These are phyloP conservation scores for Entomophthora muscae DNA, from an alignment of 371 early-diverging fungal genomes.

Conservation along the genomic window DNA sequence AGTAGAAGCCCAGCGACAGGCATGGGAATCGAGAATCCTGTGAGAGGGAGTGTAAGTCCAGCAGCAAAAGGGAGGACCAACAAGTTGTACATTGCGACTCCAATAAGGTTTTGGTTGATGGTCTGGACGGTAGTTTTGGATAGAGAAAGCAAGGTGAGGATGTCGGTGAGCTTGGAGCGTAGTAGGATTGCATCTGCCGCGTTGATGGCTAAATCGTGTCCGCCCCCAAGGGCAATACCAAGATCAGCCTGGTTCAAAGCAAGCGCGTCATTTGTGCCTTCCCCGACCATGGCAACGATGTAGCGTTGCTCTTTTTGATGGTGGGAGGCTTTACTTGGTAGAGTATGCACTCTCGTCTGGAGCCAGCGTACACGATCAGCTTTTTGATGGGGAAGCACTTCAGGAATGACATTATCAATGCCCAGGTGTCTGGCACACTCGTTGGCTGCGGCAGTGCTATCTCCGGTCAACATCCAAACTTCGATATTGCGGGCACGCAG, in stretches of 20 bases:
- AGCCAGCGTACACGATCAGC: slow-evolving; percentile 38
- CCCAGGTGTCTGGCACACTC: slow-evolving; percentile 38
- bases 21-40: slow-evolving; percentile 1
- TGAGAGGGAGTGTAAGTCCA: slow-evolving; percentile 39
- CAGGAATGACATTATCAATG: slow-evolving; percentile 28
- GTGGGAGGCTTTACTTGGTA: too few species aligned
- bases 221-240: slow-evolving; percentile 58
- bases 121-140: slow-evolving; percentile 39
- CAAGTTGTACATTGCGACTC: slow-evolving; percentile 60
- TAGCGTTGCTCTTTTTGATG: neutral
- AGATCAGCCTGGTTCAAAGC: slow-evolving; percentile 79
- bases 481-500: slow-evolving; percentile 28
- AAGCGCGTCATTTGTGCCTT: slow-evolving; percentile 84
- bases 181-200: slow-evolving; percentile 54
- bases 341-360: slow-evolving; percentile 17
- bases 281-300: slow-evolving; percentile 26
- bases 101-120: slow-evolving; percentile 52
- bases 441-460: slow-evolving; percentile 33
- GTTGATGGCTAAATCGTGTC: slow-evolving; percentile 63
- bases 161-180: slow-evolving; percentile 38
- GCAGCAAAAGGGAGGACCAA: slow-evolving; percentile 63
- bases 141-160: slow-evolving; percentile 44
- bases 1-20: neutral
- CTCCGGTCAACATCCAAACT: slow-evolving; percentile 58
- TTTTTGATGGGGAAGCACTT: slow-evolving; percentile 45